Evolutionary conservation across 2,329 filamentous ascomycete genomes (phyloP).

Genomic region (Cercospora citrullina): DNA sequence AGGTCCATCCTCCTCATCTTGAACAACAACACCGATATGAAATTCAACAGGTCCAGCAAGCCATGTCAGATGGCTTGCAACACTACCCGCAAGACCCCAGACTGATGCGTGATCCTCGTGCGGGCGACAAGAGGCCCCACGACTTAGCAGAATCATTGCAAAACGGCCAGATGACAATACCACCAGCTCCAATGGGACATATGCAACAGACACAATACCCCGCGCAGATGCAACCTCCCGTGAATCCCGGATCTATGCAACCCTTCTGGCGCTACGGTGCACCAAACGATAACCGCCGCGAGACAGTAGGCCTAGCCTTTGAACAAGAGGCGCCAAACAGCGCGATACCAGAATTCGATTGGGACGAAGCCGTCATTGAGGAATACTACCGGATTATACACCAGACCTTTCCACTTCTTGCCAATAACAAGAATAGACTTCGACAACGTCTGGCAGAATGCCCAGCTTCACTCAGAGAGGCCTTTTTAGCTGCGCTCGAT

Average conservation of each 20-base stretch:
- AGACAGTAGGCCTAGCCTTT: constrained; percentile 34
- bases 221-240: constrained; percentile 15
- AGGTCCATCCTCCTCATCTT: constrained; percentile 52
- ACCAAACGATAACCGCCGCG: constrained; percentile 30
- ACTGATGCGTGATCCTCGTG: constrained; percentile 30
- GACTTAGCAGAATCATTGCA: constrained; percentile 34
- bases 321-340: constrained; percentile 28
- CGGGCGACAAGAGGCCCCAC: constrained; percentile 37
- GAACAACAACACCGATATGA: constrained; percentile 35
- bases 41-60: constrained; percentile 36
- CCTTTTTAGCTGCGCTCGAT: constrained; percentile 64
- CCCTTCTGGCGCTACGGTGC: constrained; percentile 27
- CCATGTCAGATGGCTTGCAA: constrained; percentile 30
- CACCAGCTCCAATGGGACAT: constrained; percentile 16
- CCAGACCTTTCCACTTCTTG: constrained; percentile 66
- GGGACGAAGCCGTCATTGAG: constrained; percentile 49
- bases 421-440: constrained; percentile 57
- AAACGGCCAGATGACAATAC: constrained; percentile 18
- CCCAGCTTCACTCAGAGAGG: constrained; percentile 59
- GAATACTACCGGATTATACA: constrained; percentile 65
- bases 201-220: constrained; percentile 21
- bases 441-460: constrained; percentile 59
- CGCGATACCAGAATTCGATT: constrained; percentile 40
- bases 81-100: constrained; percentile 22
- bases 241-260: constrained; percentile 26